Base-by-base conservation (phyloP, 129 eudicot genomes). In the Flaveria trinervia region DNA sequence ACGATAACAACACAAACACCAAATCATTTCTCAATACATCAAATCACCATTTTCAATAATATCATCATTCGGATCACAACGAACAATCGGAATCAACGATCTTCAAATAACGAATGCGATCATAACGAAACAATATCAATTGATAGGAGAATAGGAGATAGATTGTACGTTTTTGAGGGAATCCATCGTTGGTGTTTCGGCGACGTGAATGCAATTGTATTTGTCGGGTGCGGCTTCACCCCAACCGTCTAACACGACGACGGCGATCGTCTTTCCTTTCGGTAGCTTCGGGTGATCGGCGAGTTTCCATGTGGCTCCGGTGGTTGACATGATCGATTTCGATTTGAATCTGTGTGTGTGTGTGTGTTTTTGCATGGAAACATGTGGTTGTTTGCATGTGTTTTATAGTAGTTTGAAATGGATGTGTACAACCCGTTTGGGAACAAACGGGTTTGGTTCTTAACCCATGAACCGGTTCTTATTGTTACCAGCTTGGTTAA, bases 181-280 rank as follows among this genome's bases (percentile, higher is more conserved):
- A 80, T 93, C 98, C 98, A 93, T 93, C 62, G 85, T 80, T 20
- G 98, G 97, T 3, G 98, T 93, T 5, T 90, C 87, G 46, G 98
- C 98, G 26, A 86, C 86, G 79, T 89, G 94, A 84, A 93, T 93
- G 65, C 97, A 90, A 61, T 93, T 93, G 62, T 82, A 93, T 70
- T 88, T 55, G 62, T 93, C 77, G 1, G 92, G 89, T 1, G 84
- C 59, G 17, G 97, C 98, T 83, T 93, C 98, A 33, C 98, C 98
- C 98, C 98, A 93, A 5, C 98, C 98, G 76, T 93, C 98, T 83
- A 93, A 84, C n/a, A 93, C 97, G 30, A 93, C 71, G 77, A 93
- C 56, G 9, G 92, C 97, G n/a, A 93, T 26, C 18, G 73, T 68
- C 81, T 93, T 93, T 20, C 89, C 98, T 82, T 93, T 93, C 0